Percentiles rank a stretch among this genome's conserved stretches.
phyloP scores from a whole-genome alignment of 2,329 filamentous ascomycete genomes.

The Metarhizium rileyi region DNA sequence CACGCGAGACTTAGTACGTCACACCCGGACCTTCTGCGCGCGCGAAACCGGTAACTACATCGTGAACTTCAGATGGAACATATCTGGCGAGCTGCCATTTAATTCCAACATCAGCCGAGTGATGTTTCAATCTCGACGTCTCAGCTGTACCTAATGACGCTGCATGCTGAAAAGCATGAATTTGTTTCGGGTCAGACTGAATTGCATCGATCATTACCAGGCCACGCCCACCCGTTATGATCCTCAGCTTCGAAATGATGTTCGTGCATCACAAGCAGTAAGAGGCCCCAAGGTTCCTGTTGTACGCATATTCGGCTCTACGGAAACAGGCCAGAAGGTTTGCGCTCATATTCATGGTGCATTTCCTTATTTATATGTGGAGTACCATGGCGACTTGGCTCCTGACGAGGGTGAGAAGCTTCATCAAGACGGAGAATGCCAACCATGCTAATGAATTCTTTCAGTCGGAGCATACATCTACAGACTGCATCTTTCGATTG shows the following conservation, averaged over 20 bases:
- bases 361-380: slow-evolving; percentile 90
- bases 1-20: slow-evolving; percentile 11
- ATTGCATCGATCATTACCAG: slow-evolving; percentile 95
- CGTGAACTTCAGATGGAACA: background rate
- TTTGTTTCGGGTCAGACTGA: slow-evolving; percentile 80
- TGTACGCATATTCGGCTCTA: slow-evolving; percentile 83
- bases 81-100: background rate
- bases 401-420: slow-evolving; percentile 52
- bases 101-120: background rate
- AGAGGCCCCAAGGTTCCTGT: slow-evolving; percentile 71
- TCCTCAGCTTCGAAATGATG: slow-evolving; percentile 61
- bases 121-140: background rate
- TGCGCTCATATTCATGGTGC: slow-evolving; percentile 93
- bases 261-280: slow-evolving; percentile 46
- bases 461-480: slow-evolving; percentile 67
- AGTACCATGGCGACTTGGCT: slow-evolving; percentile 63
- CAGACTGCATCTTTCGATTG: slow-evolving; percentile 74
- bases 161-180: slow-evolving; percentile 32
- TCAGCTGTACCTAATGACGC: slow-evolving; percentile 11
- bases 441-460: slow-evolving; percentile 7
- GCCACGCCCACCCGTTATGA: slow-evolving; percentile 69
- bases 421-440: background rate
- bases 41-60: background rate
- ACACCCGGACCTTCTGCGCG: background rate
- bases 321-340: slow-evolving; percentile 89